Base-by-base conservation (phyloP, 1,284 basidiomycete genomes). In the Amylostereum areolatum region DNA sequence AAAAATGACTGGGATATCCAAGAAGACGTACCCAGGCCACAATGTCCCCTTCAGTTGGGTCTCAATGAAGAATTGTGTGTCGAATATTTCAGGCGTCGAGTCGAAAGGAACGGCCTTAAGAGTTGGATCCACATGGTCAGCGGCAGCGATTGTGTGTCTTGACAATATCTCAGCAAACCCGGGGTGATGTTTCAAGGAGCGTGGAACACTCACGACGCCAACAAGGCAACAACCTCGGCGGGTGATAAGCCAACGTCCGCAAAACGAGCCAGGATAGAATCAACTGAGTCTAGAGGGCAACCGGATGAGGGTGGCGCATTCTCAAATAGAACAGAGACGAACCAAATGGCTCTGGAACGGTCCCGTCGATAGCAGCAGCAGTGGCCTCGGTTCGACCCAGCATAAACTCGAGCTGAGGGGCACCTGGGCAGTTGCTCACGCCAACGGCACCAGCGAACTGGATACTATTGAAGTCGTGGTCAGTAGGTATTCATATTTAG, bases 331-430 rank as follows among this genome's bases (percentile, higher is more conserved):
- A 50, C 4, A 28, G 12, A 12, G 12, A 41, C 57, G 28, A 43
- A 58, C 57, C 59, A 43, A 64, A 61, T 7, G 62, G 62, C 51
- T 65, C 62, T 3, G 63, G 63, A 29, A 64, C 59, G 6, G 58
- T 62, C 12, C 28, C 8, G 47, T 63, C 60, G 8, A 52, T 52
- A 18, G 62, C 60, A 31, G 61, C 31, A n/a, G 46, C 47, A 8
- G 42, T 51, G 18, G 59, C 54, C 27, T 35, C 18, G 9, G 53
- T 51, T 30, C 55, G 55, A 40, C 62, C 62, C 43, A 59, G 45
- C 34, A 55, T 43, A 53, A 60, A 61, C 4, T 54, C 47, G 5
- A 63, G 47, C 6, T 43, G 46, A 27, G 62, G 61, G 2, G 62
- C 59, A 49, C 62, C 62, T 5, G 60, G 56, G 49, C 63, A 65